phyloP scores from a whole-genome alignment of 2,329 filamentous ascomycete genomes.

The Lachnum nothofagi region DNA sequence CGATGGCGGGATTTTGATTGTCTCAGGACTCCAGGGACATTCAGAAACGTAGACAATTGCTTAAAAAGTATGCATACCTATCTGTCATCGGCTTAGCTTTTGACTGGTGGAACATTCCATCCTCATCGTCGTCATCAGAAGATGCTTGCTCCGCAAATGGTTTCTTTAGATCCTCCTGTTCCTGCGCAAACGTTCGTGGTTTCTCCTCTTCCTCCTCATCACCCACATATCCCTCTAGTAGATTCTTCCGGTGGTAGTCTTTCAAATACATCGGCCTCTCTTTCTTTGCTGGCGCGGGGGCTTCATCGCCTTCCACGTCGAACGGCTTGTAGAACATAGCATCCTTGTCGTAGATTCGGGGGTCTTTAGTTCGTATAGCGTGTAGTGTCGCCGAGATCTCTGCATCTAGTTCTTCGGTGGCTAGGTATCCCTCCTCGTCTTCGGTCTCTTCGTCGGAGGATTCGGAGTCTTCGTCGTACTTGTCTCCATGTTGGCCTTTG shows the following conservation, averaged over 20 bases:
- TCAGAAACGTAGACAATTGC: too few relatives aligned
- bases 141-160: slow-evolving; percentile 53
- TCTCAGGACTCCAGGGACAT: too few relatives aligned
- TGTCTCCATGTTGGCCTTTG: slow-evolving; percentile 40
- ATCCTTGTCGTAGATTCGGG: slow-evolving; percentile 77
- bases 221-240: slow-evolving; percentile 67
- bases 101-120: slow-evolving; percentile 65
- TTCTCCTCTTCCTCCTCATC: slow-evolving; percentile 54
- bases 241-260: slow-evolving; percentile 88
- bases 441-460: slow-evolving; percentile 73
- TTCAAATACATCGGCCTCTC: slow-evolving; percentile 80
- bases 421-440: slow-evolving; percentile 84
- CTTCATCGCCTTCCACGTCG: slow-evolving; percentile 45
- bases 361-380: slow-evolving; percentile 86
- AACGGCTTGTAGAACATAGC: slow-evolving; percentile 70
- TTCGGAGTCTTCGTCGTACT: slow-evolving; percentile 53
- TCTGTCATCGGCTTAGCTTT: slow-evolving; percentile 36
- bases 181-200: slow-evolving; percentile 70
- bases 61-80: slow-evolving; percentile 54
- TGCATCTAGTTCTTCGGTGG: slow-evolving; percentile 76
- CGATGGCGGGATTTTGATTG: too few relatives aligned
- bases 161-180: slow-evolving; percentile 78
- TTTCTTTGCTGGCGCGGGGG: slow-evolving; percentile 48
- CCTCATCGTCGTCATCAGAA: slow-evolving; percentile 47
- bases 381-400: slow-evolving; percentile 82